Evolutionary conservation across 2,329 filamentous ascomycete species (phyloP), one percentile per base, ranked within the genome.

Genomic region (Sporothrix pseudoabietina): DNA sequence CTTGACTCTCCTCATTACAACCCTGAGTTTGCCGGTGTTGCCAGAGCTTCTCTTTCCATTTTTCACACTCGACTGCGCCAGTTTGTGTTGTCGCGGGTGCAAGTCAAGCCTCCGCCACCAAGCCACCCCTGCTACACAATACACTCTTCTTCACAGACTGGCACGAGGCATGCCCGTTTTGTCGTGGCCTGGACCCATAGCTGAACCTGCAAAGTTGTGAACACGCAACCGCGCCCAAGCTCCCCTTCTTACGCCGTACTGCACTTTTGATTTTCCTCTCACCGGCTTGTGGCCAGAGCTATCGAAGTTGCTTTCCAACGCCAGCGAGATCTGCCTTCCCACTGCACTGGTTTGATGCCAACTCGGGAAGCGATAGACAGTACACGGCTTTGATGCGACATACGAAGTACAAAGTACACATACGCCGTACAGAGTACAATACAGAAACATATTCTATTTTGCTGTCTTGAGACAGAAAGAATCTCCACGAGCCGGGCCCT

Each of bases 21-120:
- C n/a, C 35, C 10, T 39, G 19, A 10, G 22, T 30, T 55, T 30
- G 52, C 26, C 26, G 52, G 22, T 9, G 12, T 12, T 55, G 35
- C 59, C 59, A 26, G 19, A 44, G 59, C n/a, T 65, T 41, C n/a
- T n/a, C n/a, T 16, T 49, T 44, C 8, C 35, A 19, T 26, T 44
- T 65, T 19, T 35, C 59, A 65, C 8, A 4, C 9, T 32, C 55
- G 16, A 59, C 55, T 59, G 30, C 30, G 7, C 26, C 44, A 14
- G 19, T 14, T 49, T 49, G 4, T 63, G 26, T 49, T 49, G 4
- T 22, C 35, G n/a, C 19, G 35, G 59, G 59, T 65, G 59, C 59
- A 65, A 55, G 52, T 66, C 63, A 66, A 47, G 41, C 63, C 30
- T 47, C 63, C 41, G 41, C 41, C 63, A 66, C 63, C 59, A 65